A percentile compares a stretch with the other conserved stretches of the same genome.
Evolutionary conservation across 2,329 filamentous ascomycete genomes (phyloP).

Genomic region (Colletotrichum sp.): DNA sequence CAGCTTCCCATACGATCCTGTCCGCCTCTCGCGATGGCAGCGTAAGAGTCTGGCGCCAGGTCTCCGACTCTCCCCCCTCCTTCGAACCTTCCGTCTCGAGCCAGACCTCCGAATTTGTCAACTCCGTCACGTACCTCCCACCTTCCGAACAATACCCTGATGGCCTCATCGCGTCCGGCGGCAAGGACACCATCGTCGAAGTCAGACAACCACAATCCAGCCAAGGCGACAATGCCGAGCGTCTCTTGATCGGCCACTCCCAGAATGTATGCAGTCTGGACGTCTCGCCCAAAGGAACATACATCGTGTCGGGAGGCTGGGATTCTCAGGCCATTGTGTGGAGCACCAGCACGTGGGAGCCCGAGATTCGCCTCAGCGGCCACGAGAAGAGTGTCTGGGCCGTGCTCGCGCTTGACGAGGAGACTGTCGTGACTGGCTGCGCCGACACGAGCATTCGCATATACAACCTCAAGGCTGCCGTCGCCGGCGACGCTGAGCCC

Average conservation of each 20-base stretch:
- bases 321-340: slow-evolving; percentile 88
- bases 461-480: slow-evolving; percentile 72
- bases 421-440: slow-evolving; percentile 87
- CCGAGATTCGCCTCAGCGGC: slow-evolving; percentile 70
- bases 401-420: slow-evolving; percentile 82
- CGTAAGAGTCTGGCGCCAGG: slow-evolving; percentile 83
- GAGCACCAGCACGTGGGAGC: slow-evolving; percentile 86
- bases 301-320: slow-evolving; percentile 92
- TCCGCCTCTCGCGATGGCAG: slow-evolving; percentile 93
- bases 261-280: slow-evolving; percentile 90
- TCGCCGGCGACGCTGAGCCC: slow-evolving; percentile 59
- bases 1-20: slow-evolving; percentile 72
- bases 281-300: slow-evolving; percentile 72
- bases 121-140: slow-evolving; percentile 78
- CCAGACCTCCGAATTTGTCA: slow-evolving; percentile 86
- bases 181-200: slow-evolving; percentile 92
- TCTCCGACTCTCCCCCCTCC: slow-evolving; percentile 66
- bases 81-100: slow-evolving; percentile 83
- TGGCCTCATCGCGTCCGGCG: slow-evolving; percentile 85
- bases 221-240: slow-evolving; percentile 79
- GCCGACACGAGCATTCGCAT: slow-evolving; percentile 90
- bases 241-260: slow-evolving; percentile 83
- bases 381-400: slow-evolving; percentile 86
- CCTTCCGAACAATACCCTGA: slow-evolving; percentile 73
- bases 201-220: slow-evolving; percentile 74